These are phyloP conservation scores for Tylopilus felleus DNA, from an alignment of 768 basidiomycete species.

Conservation along the genomic window DNA sequence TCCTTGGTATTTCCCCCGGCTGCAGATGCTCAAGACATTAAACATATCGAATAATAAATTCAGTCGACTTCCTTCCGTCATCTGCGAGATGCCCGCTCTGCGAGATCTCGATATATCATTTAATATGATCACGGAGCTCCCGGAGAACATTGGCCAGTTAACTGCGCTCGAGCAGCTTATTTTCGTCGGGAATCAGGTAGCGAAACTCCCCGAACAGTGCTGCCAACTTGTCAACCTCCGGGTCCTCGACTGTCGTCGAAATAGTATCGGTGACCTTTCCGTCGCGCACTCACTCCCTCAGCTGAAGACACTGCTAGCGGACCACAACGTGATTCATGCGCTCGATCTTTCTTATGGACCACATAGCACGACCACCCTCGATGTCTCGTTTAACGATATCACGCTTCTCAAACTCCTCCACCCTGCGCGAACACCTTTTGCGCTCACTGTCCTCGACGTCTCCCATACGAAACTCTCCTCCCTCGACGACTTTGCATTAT, in stretches of 20 bases:
- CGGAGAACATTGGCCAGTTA: constrained; percentile 73
- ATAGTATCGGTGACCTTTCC: constrained; percentile 74
- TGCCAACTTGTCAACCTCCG: constrained; percentile 54
- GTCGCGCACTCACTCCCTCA: constrained; percentile 65
- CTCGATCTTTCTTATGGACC: constrained; percentile 77
- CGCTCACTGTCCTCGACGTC: constrained; percentile 77
- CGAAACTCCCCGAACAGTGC: constrained; percentile 64
- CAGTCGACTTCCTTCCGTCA: constrained; percentile 63
- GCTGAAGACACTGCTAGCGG: constrained; percentile 66
- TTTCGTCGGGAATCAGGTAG: constrained; percentile 83
- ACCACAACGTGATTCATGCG: constrained; percentile 79
- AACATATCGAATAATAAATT: constrained; percentile 98
- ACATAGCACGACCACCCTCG: constrained; percentile 52
- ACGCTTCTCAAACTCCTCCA: constrained; percentile 67
- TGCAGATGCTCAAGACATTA: constrained; percentile 67
- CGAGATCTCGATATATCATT: constrained; percentile 91
- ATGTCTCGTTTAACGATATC: constrained; percentile 86
- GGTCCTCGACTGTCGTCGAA: constrained; percentile 81
- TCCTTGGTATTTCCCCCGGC: constrained; percentile 78
- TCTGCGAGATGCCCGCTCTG: constrained; percentile 71
- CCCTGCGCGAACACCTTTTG: constrained; percentile 43
- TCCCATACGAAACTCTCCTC: constrained; percentile 86
- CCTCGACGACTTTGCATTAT: constrained; percentile 70
- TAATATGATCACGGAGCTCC: constrained; percentile 81
- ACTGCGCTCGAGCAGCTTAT: constrained; percentile 65